Conservation (phyloP, 2,329 filamentous ascomycete species). For the Neodidymelliopsis sp. region DNA sequence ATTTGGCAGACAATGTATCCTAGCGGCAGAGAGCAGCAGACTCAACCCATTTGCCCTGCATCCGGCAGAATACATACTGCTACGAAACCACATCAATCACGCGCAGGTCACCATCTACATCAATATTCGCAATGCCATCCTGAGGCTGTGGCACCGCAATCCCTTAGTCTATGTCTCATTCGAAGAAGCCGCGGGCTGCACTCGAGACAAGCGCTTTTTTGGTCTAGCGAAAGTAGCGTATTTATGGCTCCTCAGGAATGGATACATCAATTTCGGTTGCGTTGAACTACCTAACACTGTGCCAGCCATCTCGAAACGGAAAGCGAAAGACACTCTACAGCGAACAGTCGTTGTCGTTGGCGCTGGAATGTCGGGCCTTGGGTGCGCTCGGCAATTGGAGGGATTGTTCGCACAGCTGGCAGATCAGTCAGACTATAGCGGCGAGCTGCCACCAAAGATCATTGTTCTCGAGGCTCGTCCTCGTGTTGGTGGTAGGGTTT, state of each 20-base stretch:
- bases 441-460: conserved; percentile 75
- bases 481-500: conserved; percentile 89
- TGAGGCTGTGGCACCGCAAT: conserved; percentile 88
- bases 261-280: conserved; percentile 97
- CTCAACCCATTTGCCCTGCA: conserved; percentile 91
- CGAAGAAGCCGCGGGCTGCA: conserved; percentile 89
- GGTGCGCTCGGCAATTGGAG: conserved; percentile 90
- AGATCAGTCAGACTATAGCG: conserved; percentile 68
- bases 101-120: conserved; percentile 93
- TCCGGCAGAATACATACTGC: conserved; percentile 79
- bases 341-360: conserved; percentile 87
- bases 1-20: conserved; percentile 90
- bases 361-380: conserved; percentile 91
- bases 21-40: conserved; percentile 86
- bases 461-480: conserved; percentile 86
- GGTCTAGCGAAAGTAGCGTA: conserved; percentile 87
- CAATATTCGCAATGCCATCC: conserved; percentile 93
- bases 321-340: conserved; percentile 58
- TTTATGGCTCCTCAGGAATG: conserved; percentile 87
- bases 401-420: conserved; percentile 83
- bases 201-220: conserved; percentile 87
- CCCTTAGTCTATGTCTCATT: conserved; percentile 81
- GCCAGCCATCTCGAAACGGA: conserved; percentile 44
- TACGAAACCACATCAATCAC: conserved; percentile 83
- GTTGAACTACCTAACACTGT: conserved; percentile 69